Conservation (phyloP, 106 monocot species). For the Ottelia alismoides region DNA sequence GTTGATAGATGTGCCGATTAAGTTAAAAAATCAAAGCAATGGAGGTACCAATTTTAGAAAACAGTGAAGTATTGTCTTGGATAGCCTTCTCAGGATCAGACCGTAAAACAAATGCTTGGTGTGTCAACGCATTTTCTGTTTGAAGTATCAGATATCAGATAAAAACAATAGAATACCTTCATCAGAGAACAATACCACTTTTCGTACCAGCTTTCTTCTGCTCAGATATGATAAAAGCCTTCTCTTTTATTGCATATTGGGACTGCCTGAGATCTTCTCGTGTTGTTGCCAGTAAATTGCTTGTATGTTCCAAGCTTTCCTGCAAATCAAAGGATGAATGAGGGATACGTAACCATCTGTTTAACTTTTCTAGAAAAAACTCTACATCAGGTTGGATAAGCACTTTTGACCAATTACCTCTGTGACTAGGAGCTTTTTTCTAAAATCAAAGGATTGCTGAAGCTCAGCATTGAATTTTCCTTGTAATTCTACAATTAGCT, state of each 20-base stretch:
- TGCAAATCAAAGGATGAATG: too few species aligned
- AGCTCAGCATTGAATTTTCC: conserved; percentile 53
- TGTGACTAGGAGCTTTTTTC: conserved; percentile 53
- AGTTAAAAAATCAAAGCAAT: too few species aligned
- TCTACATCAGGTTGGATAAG: background rate
- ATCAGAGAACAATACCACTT: background rate
- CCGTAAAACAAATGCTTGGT: conserved; percentile 69
- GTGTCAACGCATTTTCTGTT: conserved; percentile 75
- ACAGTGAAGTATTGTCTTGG: conserved; percentile 60
- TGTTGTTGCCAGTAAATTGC: conserved; percentile 38
- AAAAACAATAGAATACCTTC: background rate
- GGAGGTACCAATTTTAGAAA: conserved; percentile 87
- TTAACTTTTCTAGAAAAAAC: too few species aligned
- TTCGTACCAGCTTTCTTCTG: conserved; percentile 69
- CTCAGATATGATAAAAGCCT: conserved; percentile 75
- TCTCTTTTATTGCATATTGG: conserved; percentile 65
- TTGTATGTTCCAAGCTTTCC: conserved; percentile 69
- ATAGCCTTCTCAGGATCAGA: conserved; percentile 80
- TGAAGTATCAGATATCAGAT: conserved; percentile 1
- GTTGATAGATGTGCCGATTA: background rate
- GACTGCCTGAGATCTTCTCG: conserved; percentile 73
- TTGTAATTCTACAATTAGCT: conserved; percentile 71
- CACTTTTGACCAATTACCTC: conserved; percentile 44
- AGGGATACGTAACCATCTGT: too few species aligned
- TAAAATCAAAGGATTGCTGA: conserved; percentile 39